Base-by-base conservation (phyloP, 345 rosid genomes). In the Lepidium didymum region DNA sequence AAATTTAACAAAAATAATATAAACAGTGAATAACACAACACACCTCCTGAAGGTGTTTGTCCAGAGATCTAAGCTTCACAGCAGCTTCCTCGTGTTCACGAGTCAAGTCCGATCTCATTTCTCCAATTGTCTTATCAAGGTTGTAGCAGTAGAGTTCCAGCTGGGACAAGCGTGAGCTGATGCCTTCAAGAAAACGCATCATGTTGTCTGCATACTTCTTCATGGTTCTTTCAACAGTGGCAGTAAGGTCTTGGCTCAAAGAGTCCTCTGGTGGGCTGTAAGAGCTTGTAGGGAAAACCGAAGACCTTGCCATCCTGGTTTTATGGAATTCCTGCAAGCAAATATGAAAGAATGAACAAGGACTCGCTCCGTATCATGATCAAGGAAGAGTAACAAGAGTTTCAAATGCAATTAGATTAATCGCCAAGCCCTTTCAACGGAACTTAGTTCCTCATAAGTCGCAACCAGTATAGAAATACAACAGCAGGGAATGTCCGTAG, bases 11-110 rank as follows among this genome's bases (percentile, higher is more conserved):
- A 37, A 44, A 34, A 14, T 5, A 41, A 43, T 15, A 10, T 3
- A 16, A 21, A 25, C 15, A 68, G 23, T 25, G 56, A 29, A 29
- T 29, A 27, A 27, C 3, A 21, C 21, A 68, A 74, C 81, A 62
- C 56, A 89, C 99, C 89, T 95, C 98, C 74, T 95, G 99, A 66
- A 95, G 74, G 81, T 89, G 99, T 79, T 91, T 95, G 81, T 89
- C 99, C 3, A 95, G 67, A 53, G 88, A 82, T 75, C 85, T 89
- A 53, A 95, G 97, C 90, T 91, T 91, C 23, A 78, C 37, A 75
- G 89, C 96, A 13, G 92, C 86, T 14, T 91, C 96, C 31, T 72
- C 82, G 58, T 84, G 83, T 64, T 85, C 96, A 69, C 88, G 87
- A 58, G 62, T 73, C 76, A 88, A 76, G 43, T 91, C 97, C 11